Base-by-base conservation (phyloP, 805 yeast genomes). In the Candida chilensis region DNA sequence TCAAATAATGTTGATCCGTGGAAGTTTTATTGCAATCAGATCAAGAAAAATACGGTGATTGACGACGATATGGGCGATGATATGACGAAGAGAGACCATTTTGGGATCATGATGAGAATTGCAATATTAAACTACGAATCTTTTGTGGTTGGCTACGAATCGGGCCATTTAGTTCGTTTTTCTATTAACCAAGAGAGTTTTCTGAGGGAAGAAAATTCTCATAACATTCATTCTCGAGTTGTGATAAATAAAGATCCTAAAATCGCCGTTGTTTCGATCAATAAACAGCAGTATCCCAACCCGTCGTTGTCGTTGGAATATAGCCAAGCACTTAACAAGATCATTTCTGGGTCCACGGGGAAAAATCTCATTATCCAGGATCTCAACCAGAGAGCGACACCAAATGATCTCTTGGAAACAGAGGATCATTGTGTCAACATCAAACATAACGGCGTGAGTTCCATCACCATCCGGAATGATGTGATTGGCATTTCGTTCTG, bases 51-150 rank as follows among this genome's bases (percentile, higher is more conserved):
- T 3, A 32, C 34, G 6, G 28, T 34, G 21, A 38, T 32, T 13
- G 30, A 34, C 4, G 34, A 42, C 16, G 44, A 42, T 10, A 36
- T 34, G 2, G 34, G 40, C 7, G 42, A 39, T 17, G 22, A 27
- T 5, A 29, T 14, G 17, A 37, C 30, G 36, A 27, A 37, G 41
- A 20, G 72, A 64, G 47, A 50, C 14, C 57, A 57, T 11, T 62
- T 71, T 20, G 94, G 94, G 2, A 78, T 82, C 24, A 67, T 80
- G 10, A 81, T 85, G 86, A 67, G 62, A 27, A 40, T 79, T 3
- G 36, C 44, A 1, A n/a, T n/a, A n/a, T n/a, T n/a, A n/a, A n/a
- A n/a, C n/a, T n/a, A n/a, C n/a, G n/a, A n/a, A n/a, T n/a, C n/a
- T 1, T 43, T 74, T 12, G 50, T 51, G 12, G 57, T 78, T 5